These are phyloP conservation scores for Monarda citriodora DNA, from an alignment of 305 asterid species.

Conservation along the genomic window DNA sequence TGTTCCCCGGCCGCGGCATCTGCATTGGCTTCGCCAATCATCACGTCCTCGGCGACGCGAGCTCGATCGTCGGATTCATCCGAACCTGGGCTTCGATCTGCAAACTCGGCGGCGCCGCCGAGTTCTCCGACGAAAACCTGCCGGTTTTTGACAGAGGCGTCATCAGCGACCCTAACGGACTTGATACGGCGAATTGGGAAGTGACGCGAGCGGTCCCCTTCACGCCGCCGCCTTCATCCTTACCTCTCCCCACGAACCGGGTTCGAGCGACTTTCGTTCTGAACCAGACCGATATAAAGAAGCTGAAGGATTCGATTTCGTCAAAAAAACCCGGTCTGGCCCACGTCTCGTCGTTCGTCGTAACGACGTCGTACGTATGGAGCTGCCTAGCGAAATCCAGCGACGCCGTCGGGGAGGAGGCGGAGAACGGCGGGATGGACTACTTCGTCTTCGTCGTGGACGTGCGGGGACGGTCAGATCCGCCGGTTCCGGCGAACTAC, in stretches of 20 bases:
- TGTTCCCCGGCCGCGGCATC: slow-evolving; percentile 31
- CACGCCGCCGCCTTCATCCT: background rate
- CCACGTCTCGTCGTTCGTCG: slow-evolving; percentile 36
- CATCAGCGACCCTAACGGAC: slow-evolving; percentile 18
- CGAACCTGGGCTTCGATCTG: slow-evolving; percentile 27
- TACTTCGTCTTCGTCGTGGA: slow-evolving; percentile 18
- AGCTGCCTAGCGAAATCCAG: slow-evolving; percentile 37
- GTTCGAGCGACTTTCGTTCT: slow-evolving; percentile 40
- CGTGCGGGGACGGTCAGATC: slow-evolving; percentile 3
- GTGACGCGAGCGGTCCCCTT: slow-evolving; percentile 3
- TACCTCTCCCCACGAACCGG: slow-evolving; percentile 25
- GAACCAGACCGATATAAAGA: slow-evolving; percentile 13
- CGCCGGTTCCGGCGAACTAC: slow-evolving; percentile 8
- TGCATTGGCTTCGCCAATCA: slow-evolving; percentile 33
- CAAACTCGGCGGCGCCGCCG: slow-evolving; percentile 21
- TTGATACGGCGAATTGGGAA: slow-evolving; percentile 22
- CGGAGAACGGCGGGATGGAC: slow-evolving; percentile 17
- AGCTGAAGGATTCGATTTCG: slow-evolving; percentile 26
- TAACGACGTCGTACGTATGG: slow-evolving; percentile 35
- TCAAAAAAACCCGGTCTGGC: slow-evolving; percentile 14
- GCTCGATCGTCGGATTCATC: slow-evolving; percentile 25
- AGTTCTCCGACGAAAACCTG: background rate
- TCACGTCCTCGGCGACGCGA: slow-evolving; percentile 32
- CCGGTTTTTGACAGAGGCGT: slow-evolving; percentile 26
- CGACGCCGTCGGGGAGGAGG: slow-evolving; percentile 13